Evolutionary conservation across 2,329 filamentous ascomycete species (phyloP).

Genomic region (Elsinoe fawcettii): DNA sequence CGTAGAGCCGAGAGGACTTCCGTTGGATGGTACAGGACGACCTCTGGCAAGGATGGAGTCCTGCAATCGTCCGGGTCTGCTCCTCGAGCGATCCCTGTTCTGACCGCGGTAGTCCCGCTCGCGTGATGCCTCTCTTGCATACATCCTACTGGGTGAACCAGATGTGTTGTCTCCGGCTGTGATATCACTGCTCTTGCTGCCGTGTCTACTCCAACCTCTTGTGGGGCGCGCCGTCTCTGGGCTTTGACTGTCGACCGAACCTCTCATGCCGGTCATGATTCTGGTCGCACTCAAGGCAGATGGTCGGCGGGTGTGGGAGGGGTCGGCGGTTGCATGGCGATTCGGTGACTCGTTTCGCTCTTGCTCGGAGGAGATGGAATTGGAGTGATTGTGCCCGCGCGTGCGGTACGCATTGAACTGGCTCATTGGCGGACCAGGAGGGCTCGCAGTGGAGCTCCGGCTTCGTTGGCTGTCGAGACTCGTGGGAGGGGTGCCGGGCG

Average conservation of each 20-base stretch:
- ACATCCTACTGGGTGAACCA: slow-evolving; percentile 49
- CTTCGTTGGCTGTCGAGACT: slow-evolving; percentile 30
- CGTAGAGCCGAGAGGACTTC: slow-evolving; percentile 31
- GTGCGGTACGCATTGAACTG: slow-evolving; percentile 34
- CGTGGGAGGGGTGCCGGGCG: slow-evolving; percentile 15
- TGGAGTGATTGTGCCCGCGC: slow-evolving; percentile 53
- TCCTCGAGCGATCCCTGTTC: slow-evolving; percentile 1
- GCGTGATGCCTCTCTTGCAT: slow-evolving; percentile 29
- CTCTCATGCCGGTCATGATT: slow-evolving; percentile 13
- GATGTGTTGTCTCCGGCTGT: slow-evolving; percentile 60
- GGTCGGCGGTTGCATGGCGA: slow-evolving; percentile 23
- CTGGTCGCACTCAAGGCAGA: slow-evolving; percentile 10
- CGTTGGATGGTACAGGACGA: slow-evolving; percentile 36
- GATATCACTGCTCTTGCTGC: slow-evolving; percentile 64
- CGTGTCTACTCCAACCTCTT: slow-evolving; percentile 47
- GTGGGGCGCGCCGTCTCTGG: slow-evolving; percentile 21
- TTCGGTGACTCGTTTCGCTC: slow-evolving; percentile 32
- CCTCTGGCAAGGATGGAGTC: slow-evolving; percentile 37
- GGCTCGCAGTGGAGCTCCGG: slow-evolving; percentile 18
- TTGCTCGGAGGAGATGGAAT: slow-evolving; percentile 51
- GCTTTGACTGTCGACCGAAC: slow-evolving; percentile 17
- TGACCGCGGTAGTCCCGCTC: slow-evolving; percentile 10
- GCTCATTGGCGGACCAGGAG: slow-evolving; percentile 25
- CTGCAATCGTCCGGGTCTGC: not conserved
- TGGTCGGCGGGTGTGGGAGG: slow-evolving; percentile 19